Base-by-base conservation (phyloP, 2,329 filamentous ascomycete species). In the Penicillium sp. region DNA sequence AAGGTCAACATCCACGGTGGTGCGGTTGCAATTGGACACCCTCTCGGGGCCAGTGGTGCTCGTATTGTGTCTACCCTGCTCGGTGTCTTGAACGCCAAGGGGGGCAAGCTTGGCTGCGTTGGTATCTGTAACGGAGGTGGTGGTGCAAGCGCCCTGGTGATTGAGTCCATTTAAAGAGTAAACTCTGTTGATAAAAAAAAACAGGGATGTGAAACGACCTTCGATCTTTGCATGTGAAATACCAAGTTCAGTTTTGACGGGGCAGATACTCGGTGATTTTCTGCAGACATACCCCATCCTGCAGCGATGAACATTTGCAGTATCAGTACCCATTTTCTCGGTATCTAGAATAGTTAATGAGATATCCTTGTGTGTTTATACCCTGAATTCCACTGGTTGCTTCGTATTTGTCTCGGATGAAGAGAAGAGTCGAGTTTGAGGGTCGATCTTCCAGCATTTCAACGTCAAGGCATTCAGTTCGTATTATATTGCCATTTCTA, bases 121-220 rank as follows among this genome's bases (percentile, higher is more conserved):
- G 94, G 90, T 69, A 97, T 99, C 72, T 99, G 94, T 86, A 99
- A 99, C 76, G 94, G 94, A 63, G 94, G 94, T 55, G 94, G 94
- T 67, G 94, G 94, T 73, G 94, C 94, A 57, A 96, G 90, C 68
- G 94, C 94, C 55, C 79, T 99, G 64, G 90, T 99, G 60, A 85
- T 99, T 68, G 94, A 99, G 82, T 75, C 71, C 45, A 63, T 79
- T 53, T 77, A 68, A 69, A 61, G 29, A 37, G 48, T 23, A 49
- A 39, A 54, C 46, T 54, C 52, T 54, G 42, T 53, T 61, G 58
- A 63, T 38, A 52, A 61, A 56, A 50, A 58, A 58, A 49, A 58
- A 63, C 54, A 52, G 57, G 46, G 52, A 63, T 60, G 58, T 55
- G 56, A 63, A 49, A 60, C 57, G 62, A 65, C 53, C 54, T 47